Percentiles rank a stretch among this genome's conserved stretches.
Conservation (phyloP, 495 filamentous ascomycete genomes). For the Achaetomiella virescens region DNA sequence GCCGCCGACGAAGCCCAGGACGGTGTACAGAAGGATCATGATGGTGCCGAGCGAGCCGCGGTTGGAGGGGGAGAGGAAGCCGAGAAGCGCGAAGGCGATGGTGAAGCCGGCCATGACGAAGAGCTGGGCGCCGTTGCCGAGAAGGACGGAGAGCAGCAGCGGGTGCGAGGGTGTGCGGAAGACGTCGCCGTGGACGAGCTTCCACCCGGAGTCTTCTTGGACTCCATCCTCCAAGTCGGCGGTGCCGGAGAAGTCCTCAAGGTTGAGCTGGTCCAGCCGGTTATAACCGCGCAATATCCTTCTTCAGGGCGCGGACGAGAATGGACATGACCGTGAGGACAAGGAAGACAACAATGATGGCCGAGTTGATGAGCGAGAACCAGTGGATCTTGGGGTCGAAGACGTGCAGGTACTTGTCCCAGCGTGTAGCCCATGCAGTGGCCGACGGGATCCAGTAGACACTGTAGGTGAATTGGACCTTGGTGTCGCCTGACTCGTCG, state of each 20-base stretch:
- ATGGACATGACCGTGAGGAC: slow-evolving; percentile 86
- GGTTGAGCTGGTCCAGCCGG: slow-evolving; percentile 74
- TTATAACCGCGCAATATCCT: slow-evolving; percentile 97
- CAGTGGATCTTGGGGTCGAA: slow-evolving; percentile 96
- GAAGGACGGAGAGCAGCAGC: slow-evolving; percentile 75
- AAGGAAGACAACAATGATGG: slow-evolving; percentile 87
- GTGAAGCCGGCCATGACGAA: slow-evolving; percentile 97
- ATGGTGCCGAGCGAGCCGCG: slow-evolving; percentile 88
- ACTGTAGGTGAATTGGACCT: slow-evolving; percentile 82
- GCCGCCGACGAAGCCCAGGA: slow-evolving; percentile 89
- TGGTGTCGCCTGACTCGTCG: slow-evolving; percentile 55
- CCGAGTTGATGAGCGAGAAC: slow-evolving; percentile 93
- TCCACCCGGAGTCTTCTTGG: slow-evolving; percentile 97
- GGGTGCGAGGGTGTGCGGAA: slow-evolving; percentile 82
- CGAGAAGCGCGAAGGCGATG: slow-evolving; percentile 86
- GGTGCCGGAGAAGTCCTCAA: slow-evolving; percentile 76
- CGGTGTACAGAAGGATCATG: slow-evolving; percentile 83
- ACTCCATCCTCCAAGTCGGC: slow-evolving; percentile 82
- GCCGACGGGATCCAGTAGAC: slow-evolving; percentile 74
- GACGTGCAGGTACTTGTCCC: slow-evolving; percentile 97
- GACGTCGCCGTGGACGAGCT: slow-evolving; percentile 94
- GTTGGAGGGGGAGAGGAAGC: slow-evolving; percentile 90
- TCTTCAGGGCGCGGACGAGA: slow-evolving; percentile 75
- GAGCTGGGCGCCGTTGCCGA: slow-evolving; percentile 91
- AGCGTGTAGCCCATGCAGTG: slow-evolving; percentile 90